phyloP scores from a whole-genome alignment of 2,329 filamentous ascomycete species.

The Fusarium veterinarium region DNA sequence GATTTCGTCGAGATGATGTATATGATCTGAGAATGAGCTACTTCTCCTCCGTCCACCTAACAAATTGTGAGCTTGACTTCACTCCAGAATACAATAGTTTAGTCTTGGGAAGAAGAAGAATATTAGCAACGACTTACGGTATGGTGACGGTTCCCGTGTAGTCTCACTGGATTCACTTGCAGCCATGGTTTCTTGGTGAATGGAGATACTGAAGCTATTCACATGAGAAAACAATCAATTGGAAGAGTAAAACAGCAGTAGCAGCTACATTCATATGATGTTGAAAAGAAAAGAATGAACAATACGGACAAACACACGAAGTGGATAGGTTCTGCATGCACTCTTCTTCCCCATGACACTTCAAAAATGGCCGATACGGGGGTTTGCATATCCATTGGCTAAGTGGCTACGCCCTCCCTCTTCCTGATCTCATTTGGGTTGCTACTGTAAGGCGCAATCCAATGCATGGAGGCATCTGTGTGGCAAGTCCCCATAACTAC shows the following conservation, averaged over 20 bases:
- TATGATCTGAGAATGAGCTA: constrained; percentile 40
- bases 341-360: constrained; percentile 25
- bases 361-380: constrained; percentile 13
- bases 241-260: not conserved
- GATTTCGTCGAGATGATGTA: constrained; percentile 49
- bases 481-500: not conserved
- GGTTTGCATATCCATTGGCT: constrained; percentile 31
- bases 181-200: constrained; percentile 35
- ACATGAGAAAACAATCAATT: constrained; percentile 21
- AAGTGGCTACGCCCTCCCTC: not conserved
- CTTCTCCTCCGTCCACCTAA: constrained; percentile 43
- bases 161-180: constrained; percentile 45
- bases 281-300: constrained; percentile 11
- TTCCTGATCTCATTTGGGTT: not conserved
- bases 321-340: constrained; percentile 13
- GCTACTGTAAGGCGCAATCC: not conserved
- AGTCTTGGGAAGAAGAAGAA: not conserved
- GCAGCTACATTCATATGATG: not conserved
- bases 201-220: constrained; percentile 25
- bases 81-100: not conserved
- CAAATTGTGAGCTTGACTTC: constrained; percentile 24
- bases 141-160: constrained; percentile 41
- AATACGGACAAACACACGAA: constrained; percentile 13
- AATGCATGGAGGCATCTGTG: not conserved
- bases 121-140: constrained; percentile 38